phyloP scores from a whole-genome alignment of 371 early-diverging fungal genomes.

The Phascolomyces articulosus region DNA sequence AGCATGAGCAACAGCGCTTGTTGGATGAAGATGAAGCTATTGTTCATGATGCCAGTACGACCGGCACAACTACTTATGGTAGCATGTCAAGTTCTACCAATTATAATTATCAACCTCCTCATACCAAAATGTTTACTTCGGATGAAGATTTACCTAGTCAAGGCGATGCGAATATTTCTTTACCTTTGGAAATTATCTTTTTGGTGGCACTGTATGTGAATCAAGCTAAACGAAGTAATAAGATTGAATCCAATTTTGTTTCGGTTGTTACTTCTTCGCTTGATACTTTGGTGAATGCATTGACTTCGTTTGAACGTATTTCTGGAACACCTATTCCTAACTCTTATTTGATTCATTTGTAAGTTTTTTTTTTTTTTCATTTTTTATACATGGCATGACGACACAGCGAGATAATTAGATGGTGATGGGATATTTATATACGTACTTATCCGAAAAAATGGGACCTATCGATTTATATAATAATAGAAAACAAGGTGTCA shows the following conservation, averaged over 20 bases:
- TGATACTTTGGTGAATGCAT: slow-evolving; percentile 60
- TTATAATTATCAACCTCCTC: slow-evolving; percentile 19
- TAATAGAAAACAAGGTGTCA: slow-evolving; percentile 67
- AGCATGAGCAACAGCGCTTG: too few species aligned
- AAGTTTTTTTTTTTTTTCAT: slow-evolving; percentile 9
- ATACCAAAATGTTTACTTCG: slow-evolving; percentile 21
- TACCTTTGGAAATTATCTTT: slow-evolving; percentile 64
- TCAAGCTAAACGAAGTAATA: slow-evolving; percentile 43
- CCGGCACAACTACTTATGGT: neutral
- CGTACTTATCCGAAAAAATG: slow-evolving; percentile 75
- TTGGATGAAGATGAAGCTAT: neutral
- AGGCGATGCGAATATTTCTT: slow-evolving; percentile 48
- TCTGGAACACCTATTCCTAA: slow-evolving; percentile 78
- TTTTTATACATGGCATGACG: too few species aligned
- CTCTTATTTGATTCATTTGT: slow-evolving; percentile 79
- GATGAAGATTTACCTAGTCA: slow-evolving; percentile 46
- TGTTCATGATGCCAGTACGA: neutral
- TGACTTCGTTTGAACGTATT: slow-evolving; percentile 78
- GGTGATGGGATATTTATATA: neutral
- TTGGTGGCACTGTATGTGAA: slow-evolving; percentile 56
- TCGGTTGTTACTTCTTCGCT: slow-evolving; percentile 48
- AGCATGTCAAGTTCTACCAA: neutral
- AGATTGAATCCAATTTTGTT: slow-evolving; percentile 56
- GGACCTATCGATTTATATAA: slow-evolving; percentile 16
- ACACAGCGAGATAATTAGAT: too few species aligned